A percentile compares a stretch with the other conserved stretches of the same genome.
Conservation (phyloP, 306 rosid species). For the Abrus pulchellus region DNA sequence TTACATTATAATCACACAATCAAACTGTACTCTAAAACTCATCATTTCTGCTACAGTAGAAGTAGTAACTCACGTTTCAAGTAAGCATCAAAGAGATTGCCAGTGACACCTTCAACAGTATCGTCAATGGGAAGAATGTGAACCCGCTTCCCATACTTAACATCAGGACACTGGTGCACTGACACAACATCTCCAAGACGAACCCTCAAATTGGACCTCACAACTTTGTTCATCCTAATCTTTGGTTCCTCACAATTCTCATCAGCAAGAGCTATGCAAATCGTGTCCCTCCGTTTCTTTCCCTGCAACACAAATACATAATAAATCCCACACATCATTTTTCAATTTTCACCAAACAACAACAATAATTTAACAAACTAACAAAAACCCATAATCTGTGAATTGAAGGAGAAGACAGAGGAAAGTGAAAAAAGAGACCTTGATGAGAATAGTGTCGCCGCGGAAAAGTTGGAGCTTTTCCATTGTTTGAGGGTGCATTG, state of each 20-base stretch:
- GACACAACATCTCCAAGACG: slow-evolving; percentile 69
- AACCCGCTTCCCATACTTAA: slow-evolving; percentile 59
- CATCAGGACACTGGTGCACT: slow-evolving; percentile 62
- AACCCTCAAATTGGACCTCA: slow-evolving; percentile 68
- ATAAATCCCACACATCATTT: no score
- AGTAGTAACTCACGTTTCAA: slow-evolving; percentile 59
- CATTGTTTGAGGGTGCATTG: slow-evolving; percentile 63
- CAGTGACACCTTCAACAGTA: slow-evolving; percentile 65
- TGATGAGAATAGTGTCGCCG: slow-evolving; percentile 63
- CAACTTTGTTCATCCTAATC: slow-evolving; percentile 28
- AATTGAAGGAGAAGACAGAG: background rate
- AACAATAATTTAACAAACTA: no score
- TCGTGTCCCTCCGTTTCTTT: slow-evolving; percentile 60
- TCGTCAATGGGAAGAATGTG: slow-evolving; percentile 65
- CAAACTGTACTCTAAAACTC: background rate
- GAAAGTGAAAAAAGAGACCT: slow-evolving; percentile 38
- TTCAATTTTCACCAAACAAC: no score
- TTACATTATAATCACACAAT: background rate
- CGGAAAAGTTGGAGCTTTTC: slow-evolving; percentile 62
- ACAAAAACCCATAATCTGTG: background rate
- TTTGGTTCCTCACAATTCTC: slow-evolving; percentile 61
- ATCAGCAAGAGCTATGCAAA: slow-evolving; percentile 59
- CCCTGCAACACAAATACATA: slow-evolving; percentile 50
- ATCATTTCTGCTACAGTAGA: background rate
- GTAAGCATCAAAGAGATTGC: slow-evolving; percentile 62